These are phyloP conservation scores for Lentinus polychrous DNA, from an alignment of 1,284 basidiomycete genomes.

Conservation along the genomic window DNA sequence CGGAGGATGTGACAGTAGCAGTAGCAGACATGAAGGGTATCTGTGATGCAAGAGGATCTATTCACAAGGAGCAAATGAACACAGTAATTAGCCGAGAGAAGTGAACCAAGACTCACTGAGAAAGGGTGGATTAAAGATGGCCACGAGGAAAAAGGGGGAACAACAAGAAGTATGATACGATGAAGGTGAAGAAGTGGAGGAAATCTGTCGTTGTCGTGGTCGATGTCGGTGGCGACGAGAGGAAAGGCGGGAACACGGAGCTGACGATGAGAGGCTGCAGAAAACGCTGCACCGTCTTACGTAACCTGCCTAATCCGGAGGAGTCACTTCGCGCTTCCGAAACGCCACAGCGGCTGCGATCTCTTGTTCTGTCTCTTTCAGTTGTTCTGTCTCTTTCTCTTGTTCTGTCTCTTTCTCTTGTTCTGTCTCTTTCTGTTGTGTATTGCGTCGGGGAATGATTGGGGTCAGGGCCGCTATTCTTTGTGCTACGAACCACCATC, in stretches of 20 bases:
- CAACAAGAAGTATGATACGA: constrained; percentile 1
- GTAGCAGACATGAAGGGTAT: constrained; percentile 6
- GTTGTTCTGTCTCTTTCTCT: not conserved
- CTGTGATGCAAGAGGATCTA: not conserved
- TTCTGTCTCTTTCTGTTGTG: too few species aligned
- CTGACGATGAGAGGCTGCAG: constrained; percentile 5
- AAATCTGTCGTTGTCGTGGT: not conserved
- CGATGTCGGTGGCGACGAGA: constrained; percentile 7
- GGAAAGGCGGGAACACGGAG: constrained; percentile 1
- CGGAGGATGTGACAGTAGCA: constrained; percentile 3
- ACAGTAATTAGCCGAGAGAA: not conserved
- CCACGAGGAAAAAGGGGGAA: not conserved
- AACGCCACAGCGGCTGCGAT: not conserved
- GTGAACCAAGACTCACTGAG: constrained; percentile 4
- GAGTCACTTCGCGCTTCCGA: not conserved
- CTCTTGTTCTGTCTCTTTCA: not conserved
- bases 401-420: not conserved
- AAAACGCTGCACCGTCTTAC: constrained; percentile 5
- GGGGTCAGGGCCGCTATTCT: too few species aligned
- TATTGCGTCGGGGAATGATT: too few species aligned
- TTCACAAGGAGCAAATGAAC: not conserved
- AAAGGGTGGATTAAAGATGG: constrained; percentile 1
- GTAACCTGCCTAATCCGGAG: constrained; percentile 3
- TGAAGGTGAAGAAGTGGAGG: not conserved
- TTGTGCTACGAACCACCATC: too few species aligned